Conservation (phyloP, 441 rosid species). For the Brassica hybrid region DNA sequence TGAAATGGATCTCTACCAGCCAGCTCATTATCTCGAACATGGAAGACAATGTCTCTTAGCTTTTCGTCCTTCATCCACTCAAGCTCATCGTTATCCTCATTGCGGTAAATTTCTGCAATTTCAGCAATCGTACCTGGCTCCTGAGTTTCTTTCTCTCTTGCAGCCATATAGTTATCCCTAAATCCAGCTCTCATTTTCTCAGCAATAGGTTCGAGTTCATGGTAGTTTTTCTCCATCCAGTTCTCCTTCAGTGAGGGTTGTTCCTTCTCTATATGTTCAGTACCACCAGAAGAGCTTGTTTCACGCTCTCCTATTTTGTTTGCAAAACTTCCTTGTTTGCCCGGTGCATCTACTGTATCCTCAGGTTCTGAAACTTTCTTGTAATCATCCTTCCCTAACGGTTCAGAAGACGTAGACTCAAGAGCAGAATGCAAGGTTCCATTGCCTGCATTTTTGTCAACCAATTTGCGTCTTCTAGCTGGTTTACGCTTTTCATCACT, state of each 20-base stretch:
- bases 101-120: slow-evolving; percentile 51
- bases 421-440: slow-evolving; percentile 42
- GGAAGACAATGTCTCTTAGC: slow-evolving; percentile 81
- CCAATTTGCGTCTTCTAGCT: slow-evolving; percentile 39
- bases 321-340: slow-evolving; percentile 10
- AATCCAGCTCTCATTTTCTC: slow-evolving; percentile 77
- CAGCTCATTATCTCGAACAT: slow-evolving; percentile 88
- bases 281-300: slow-evolving; percentile 34
- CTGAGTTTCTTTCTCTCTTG: slow-evolving; percentile 62
- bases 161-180: slow-evolving; percentile 69
- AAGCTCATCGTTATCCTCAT: slow-evolving; percentile 62
- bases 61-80: slow-evolving; percentile 93
- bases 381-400: slow-evolving; percentile 31
- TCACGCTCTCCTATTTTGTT: slow-evolving; percentile 28
- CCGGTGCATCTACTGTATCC: slow-evolving; percentile 42
- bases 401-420: slow-evolving; percentile 40
- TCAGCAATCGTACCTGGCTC: slow-evolving; percentile 44
- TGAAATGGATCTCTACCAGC: slow-evolving; percentile 87
- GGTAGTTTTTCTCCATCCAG: slow-evolving; percentile 74
- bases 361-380: slow-evolving; percentile 6
- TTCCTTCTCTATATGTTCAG: slow-evolving; percentile 40
- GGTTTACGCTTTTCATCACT: slow-evolving; percentile 34
- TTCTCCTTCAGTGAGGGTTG: slow-evolving; percentile 47
- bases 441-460: slow-evolving; percentile 35
- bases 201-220: slow-evolving; percentile 72